Conservation (phyloP, 225 moss, liverwort and hornwort species). For the Sphagnum contortum region DNA sequence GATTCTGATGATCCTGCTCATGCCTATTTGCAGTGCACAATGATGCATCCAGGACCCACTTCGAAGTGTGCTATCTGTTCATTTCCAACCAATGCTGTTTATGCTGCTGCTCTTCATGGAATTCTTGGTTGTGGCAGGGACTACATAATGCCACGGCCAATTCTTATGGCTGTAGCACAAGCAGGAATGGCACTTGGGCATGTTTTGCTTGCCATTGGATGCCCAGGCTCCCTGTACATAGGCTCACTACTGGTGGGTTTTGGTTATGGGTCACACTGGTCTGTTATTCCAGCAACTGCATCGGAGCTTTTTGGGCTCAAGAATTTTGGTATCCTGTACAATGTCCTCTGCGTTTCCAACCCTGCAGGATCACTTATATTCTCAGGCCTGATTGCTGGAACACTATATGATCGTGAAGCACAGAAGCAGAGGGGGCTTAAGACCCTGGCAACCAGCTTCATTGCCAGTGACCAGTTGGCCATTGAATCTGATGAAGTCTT, state of each 20-base stretch:
- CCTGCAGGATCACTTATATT: constrained; percentile 40
- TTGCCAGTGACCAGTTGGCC: background rate
- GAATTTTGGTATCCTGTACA: constrained; percentile 54
- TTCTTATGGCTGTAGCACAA: too few species aligned
- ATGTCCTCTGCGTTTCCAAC: constrained; percentile 43
- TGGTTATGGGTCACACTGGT: constrained; percentile 53
- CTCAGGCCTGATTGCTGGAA: constrained; percentile 45
- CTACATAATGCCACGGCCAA: background rate
- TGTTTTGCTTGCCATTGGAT: too few species aligned
- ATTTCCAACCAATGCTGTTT: too few species aligned
- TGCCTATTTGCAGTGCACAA: too few species aligned
- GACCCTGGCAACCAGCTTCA: constrained; percentile 3
- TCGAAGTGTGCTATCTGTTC: too few species aligned
- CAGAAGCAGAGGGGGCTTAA: constrained; percentile 26
- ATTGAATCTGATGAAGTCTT: constrained; percentile 14
- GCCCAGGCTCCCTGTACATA: constrained; percentile 14
- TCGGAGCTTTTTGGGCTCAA: constrained; percentile 59
- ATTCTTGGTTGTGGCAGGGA: too few species aligned
- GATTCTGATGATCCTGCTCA: too few species aligned
- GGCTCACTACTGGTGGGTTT: constrained; percentile 46
- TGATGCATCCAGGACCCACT: too few species aligned
- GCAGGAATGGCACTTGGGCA: too few species aligned
- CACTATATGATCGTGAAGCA: constrained; percentile 42
- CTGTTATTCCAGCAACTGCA: constrained; percentile 47
- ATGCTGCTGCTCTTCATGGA: too few species aligned